Evolutionary conservation across 2,329 filamentous ascomycete genomes (phyloP).

Genomic region (Pseudogymnoascus sp.): DNA sequence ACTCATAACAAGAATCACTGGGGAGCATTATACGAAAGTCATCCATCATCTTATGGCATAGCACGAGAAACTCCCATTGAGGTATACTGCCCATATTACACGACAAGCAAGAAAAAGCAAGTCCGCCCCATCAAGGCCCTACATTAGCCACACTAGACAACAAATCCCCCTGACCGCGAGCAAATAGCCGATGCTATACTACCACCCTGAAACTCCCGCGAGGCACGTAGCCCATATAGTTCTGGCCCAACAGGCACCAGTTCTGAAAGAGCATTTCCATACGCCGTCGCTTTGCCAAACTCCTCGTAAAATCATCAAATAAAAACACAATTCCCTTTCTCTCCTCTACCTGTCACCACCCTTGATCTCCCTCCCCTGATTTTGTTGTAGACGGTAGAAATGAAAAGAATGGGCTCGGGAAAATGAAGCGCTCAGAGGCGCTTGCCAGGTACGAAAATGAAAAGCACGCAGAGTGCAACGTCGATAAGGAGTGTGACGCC

Average conservation of each 20-base stretch:
- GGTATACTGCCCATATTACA: conserved; percentile 10
- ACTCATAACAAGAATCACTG: not conserved
- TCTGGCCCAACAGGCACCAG: not conserved
- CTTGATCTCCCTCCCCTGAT: not conserved
- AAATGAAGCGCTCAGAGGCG: conserved; percentile 45
- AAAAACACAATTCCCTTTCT: not conserved
- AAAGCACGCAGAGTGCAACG: conserved; percentile 75
- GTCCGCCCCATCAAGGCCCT: not conserved
- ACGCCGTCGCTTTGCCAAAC: not conserved
- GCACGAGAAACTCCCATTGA: not conserved
- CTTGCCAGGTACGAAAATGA: conserved; percentile 91
- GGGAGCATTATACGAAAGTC: not conserved
- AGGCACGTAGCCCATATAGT: not conserved
- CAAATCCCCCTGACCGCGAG: not conserved
- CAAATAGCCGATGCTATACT: not conserved
- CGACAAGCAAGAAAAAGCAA: conserved; percentile 1
- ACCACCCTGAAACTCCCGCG: not conserved
- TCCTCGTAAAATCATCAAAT: conserved; percentile 7
- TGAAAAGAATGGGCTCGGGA: not conserved
- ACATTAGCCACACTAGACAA: conserved; percentile 1
- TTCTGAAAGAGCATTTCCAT: not conserved
- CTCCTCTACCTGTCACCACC: not conserved
- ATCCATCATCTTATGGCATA: not conserved
- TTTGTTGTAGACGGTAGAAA: not conserved
- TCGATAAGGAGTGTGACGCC: conserved; percentile 67